These are phyloP conservation scores for Peribolospora kevripleyi DNA, from an alignment of 768 basidiomycete genomes.

Conservation along the genomic window DNA sequence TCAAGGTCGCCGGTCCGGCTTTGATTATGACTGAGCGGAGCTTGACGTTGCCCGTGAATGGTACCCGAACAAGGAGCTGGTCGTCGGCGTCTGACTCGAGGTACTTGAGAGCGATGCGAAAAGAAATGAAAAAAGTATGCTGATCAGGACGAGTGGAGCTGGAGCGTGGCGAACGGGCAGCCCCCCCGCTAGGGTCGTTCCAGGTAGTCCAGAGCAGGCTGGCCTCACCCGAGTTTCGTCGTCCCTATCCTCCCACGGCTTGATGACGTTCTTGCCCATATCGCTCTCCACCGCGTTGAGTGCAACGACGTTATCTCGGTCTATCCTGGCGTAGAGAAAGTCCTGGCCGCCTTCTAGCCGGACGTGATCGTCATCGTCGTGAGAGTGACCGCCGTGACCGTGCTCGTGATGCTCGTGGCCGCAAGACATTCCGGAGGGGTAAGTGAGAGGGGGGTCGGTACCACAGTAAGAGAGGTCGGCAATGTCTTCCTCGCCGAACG, in stretches of 20 bases:
- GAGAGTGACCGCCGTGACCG: conserved; percentile 5
- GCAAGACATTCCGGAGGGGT: background rate
- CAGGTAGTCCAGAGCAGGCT: background rate
- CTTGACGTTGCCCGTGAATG: conserved; percentile 5
- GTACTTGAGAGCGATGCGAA: conserved; percentile 7
- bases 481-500: no score
- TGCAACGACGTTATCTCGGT: conserved; percentile 17
- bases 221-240: conserved; percentile 16
- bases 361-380: conserved; percentile 13
- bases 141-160: background rate
- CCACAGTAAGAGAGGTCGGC: no score
- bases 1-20: conserved; percentile 18
- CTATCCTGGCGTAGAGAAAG: conserved; percentile 17
- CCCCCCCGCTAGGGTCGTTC: background rate
- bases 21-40: conserved; percentile 22
- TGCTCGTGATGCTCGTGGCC: background rate
- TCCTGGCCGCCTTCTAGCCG: conserved; percentile 14
- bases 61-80: conserved; percentile 17
- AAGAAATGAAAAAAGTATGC: background rate
- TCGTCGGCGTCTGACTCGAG: conserved; percentile 22
- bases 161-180: background rate
- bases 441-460: conserved; percentile 12
- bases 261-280: conserved; percentile 18
- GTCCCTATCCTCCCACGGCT: conserved; percentile 19
- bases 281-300: conserved; percentile 19